Percentiles rank a stretch among this genome's conserved stretches.
These are phyloP conservation scores for Amphibolis antarctica DNA, from an alignment of 106 monocot species.

Conservation along the genomic window DNA sequence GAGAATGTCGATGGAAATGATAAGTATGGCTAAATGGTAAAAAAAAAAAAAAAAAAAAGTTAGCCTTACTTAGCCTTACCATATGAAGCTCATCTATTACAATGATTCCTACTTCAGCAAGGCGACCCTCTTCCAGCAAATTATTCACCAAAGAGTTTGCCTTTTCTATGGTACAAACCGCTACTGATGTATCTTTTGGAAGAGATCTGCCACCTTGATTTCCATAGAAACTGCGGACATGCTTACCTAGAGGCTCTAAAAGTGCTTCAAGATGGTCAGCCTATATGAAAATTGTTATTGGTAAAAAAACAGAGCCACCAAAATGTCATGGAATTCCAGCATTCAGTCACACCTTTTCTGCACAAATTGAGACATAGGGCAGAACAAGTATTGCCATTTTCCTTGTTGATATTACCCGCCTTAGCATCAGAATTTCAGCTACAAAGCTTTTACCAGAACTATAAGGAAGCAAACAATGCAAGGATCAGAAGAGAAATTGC, in stretches of 20 bases:
- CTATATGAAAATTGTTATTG: constrained; percentile 18
- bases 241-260: constrained; percentile 90
- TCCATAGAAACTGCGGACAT: constrained; percentile 95
- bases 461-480: constrained; percentile 8
- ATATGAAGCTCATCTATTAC: constrained; percentile 99
- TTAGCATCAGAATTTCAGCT: constrained; percentile 94
- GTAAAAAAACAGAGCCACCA: neutral
- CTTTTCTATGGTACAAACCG: constrained; percentile 99
- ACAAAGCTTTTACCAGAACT: constrained; percentile 99
- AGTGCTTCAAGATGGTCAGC: constrained; percentile 79
- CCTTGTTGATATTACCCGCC: constrained; percentile 58
- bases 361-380: constrained; percentile 96
- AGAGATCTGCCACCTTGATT: constrained; percentile 86
- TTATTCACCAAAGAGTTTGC: constrained; percentile 90
- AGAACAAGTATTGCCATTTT: constrained; percentile 96
- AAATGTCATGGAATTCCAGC: constrained; percentile 6
- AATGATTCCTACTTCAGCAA: constrained; percentile 95
- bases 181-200: constrained; percentile 91
- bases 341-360: constrained; percentile 62
- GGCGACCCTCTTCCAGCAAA: constrained; percentile 85
- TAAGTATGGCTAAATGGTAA: too few relatives aligned
- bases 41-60: neutral
- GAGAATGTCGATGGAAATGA: too few relatives aligned
- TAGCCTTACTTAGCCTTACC: constrained; percentile 28
- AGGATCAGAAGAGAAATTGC: too few relatives aligned